Percentiles rank a stretch among this genome's conserved stretches.
phyloP scores from a whole-genome alignment of 306 rosid species.

The Cicer bijugum region DNA sequence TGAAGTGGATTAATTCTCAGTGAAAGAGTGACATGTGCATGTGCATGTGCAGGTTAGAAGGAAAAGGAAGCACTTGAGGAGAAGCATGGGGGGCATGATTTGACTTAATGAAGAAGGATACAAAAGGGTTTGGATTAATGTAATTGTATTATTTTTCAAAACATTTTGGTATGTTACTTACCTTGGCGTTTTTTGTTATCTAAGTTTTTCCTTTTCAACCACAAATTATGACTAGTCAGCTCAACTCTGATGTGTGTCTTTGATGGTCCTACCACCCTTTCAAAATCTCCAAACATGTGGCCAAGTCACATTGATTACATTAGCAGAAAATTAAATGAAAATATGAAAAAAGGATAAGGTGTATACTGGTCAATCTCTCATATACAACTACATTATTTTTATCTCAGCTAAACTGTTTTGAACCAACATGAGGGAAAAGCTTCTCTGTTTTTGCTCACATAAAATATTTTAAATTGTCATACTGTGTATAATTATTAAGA shows the following conservation, averaged over 20 bases:
- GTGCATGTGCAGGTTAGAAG: constrained; percentile 31
- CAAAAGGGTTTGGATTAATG: constrained; percentile 11
- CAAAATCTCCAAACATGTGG: background rate
- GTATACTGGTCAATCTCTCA: background rate
- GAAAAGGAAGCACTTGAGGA: constrained; percentile 34
- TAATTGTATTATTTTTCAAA: constrained; percentile 15
- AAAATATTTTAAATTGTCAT: background rate
- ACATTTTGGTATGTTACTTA: constrained; percentile 25
- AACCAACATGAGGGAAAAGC: background rate
- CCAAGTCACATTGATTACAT: constrained; percentile 21
- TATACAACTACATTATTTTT: background rate
- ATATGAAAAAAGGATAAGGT: background rate
- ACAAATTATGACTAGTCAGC: background rate
- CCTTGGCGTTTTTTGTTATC: constrained; percentile 36
- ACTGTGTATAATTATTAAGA: background rate
- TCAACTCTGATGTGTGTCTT: background rate
- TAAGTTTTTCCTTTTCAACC: background rate
- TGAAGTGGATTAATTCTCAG: constrained; percentile 26
- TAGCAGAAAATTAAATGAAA: constrained; percentile 22
- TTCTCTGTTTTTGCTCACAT: background rate
- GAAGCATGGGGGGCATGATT: constrained; percentile 43
- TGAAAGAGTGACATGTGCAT: constrained; percentile 20
- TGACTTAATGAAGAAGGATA: constrained; percentile 32
- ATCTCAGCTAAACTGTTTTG: background rate
- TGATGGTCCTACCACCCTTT: constrained; percentile 34